Evolutionary conservation across 805 yeast genomes (phyloP), one percentile per base, ranked within the genome.

Genomic region (Suhomyces sp.): DNA sequence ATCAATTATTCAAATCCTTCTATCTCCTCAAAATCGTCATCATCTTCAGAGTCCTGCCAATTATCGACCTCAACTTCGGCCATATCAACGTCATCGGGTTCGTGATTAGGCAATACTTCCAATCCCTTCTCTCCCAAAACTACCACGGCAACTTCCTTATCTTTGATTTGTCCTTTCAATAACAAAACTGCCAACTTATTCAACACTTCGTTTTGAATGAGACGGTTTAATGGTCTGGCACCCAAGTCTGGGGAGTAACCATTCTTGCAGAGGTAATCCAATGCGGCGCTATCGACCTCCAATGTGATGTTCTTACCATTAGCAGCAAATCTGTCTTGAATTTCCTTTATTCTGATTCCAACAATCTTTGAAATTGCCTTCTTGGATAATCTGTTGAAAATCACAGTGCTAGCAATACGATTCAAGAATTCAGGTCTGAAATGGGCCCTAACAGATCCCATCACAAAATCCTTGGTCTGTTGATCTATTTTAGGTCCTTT

Each of bases 391-490:
- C 95, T 79, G 74, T 93, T 93, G 77, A 93, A 93, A 15, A 93
- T 83, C 19, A 91, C 88, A 48, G 87, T 90, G 6, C 95, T 86
- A 2, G 95, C 83, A 46, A 93, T 91, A 72, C 98, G 85, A 74
- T 93, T 93, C 53, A 93, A 72, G 70, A 93, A 93, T 65, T 93
- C 98, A 4, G 98, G 98, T 60, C 98, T 79, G 79, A 93, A 93
- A 60, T 93, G 98, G 5, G 74, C 74, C 49, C 83, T 77, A 7
- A 93, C 96, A 1, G 91, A 74, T 21, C 70, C 74, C 93, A 91
- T 81, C 8, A 93, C 98, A 44, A 74, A 68, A 25, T 81, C 84
- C 54, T 79, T 82, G 11, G 95, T 83, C 26, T 73, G 74, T 4
- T 74, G 76, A 28, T 81, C 79, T 33, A 91, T 70, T 59, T 77